Evolutionary conservation across 805 yeast genomes (phyloP).

Genomic region (Yarrowia sp.): DNA sequence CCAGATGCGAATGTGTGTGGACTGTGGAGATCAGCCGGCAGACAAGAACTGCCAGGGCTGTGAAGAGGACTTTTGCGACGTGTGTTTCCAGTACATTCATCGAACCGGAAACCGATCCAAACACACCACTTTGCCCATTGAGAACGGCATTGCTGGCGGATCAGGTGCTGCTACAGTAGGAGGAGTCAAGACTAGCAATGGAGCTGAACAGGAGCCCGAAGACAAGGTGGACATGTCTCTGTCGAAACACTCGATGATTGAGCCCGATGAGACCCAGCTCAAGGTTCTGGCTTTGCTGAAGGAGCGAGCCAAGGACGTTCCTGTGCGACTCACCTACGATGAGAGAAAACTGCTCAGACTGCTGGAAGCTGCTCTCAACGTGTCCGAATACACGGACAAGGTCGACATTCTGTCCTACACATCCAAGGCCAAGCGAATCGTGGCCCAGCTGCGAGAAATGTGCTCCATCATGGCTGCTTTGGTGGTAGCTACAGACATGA

Average conservation of each 20-base stretch:
- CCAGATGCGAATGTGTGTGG: slow-evolving; percentile 58
- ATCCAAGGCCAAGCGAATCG: slow-evolving; percentile 73
- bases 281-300: slow-evolving; percentile 43
- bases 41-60: slow-evolving; percentile 69
- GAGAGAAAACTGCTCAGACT: slow-evolving; percentile 73
- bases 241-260: slow-evolving; percentile 39
- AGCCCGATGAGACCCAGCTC: slow-evolving; percentile 40
- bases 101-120: slow-evolving; percentile 60
- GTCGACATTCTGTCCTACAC: slow-evolving; percentile 73
- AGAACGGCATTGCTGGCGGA: slow-evolving; percentile 16
- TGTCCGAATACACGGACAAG: slow-evolving; percentile 79
- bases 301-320: slow-evolving; percentile 62
- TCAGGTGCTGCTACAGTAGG: not conserved
- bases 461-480: slow-evolving; percentile 81
- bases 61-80: slow-evolving; percentile 71
- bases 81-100: slow-evolving; percentile 72
- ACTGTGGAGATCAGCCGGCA: slow-evolving; percentile 75
- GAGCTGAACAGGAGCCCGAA: slow-evolving; percentile 40
- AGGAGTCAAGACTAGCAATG: slow-evolving; percentile 1
- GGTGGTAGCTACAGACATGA: slow-evolving; percentile 78
- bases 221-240: slow-evolving; percentile 42
- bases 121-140: slow-evolving; percentile 45
- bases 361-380: slow-evolving; percentile 77
- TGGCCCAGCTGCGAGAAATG: slow-evolving; percentile 73
- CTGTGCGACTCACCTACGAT: slow-evolving; percentile 69